Percentiles rank a stretch among this genome's conserved stretches.
Conservation (phyloP, 2,329 filamentous ascomycete species). For the Pseudopithomyces chartarum region DNA sequence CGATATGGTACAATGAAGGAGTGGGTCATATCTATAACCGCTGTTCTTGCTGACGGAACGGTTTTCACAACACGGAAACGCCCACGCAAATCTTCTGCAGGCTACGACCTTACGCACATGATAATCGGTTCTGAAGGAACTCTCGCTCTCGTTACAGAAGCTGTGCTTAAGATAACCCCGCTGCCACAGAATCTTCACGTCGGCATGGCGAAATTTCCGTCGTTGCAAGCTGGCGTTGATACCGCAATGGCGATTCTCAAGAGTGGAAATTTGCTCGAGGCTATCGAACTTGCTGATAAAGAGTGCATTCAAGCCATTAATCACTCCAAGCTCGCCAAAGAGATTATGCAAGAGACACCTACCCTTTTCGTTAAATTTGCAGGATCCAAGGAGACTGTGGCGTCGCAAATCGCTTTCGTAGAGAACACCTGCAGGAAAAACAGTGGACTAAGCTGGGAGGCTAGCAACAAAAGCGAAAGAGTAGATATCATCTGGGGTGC, state of each 20-base stretch:
- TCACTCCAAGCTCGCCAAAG: slow-evolving; percentile 59
- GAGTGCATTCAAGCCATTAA: slow-evolving; percentile 78
- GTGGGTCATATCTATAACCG: slow-evolving; percentile 84
- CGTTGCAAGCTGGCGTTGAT: slow-evolving; percentile 71
- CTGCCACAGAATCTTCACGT: slow-evolving; percentile 78
- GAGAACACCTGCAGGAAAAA: slow-evolving; percentile 60
- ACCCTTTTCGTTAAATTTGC: slow-evolving; percentile 78
- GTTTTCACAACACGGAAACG: slow-evolving; percentile 85
- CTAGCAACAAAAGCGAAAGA: slow-evolving; percentile 64
- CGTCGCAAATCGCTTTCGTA: slow-evolving; percentile 74
- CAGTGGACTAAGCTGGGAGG: slow-evolving; percentile 67
- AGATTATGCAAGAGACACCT: slow-evolving; percentile 67
- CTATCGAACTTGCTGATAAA: slow-evolving; percentile 86
- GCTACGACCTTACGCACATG: slow-evolving; percentile 86
- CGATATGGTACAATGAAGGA: slow-evolving; percentile 92
- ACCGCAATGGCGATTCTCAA: slow-evolving; percentile 79
- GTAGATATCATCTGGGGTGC: slow-evolving; percentile 73
- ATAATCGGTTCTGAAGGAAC: slow-evolving; percentile 93
- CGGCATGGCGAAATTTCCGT: slow-evolving; percentile 68
- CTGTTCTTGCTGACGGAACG: slow-evolving; percentile 86
- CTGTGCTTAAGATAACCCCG: slow-evolving; percentile 80
- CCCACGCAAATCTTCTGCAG: slow-evolving; percentile 85
- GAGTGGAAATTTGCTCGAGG: slow-evolving; percentile 80
- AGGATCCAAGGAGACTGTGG: slow-evolving; percentile 67
- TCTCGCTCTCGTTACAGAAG: slow-evolving; percentile 87